phyloP scores from a whole-genome alignment of 2,329 filamentous ascomycete species.

The Arachnopeziza araneosa region DNA sequence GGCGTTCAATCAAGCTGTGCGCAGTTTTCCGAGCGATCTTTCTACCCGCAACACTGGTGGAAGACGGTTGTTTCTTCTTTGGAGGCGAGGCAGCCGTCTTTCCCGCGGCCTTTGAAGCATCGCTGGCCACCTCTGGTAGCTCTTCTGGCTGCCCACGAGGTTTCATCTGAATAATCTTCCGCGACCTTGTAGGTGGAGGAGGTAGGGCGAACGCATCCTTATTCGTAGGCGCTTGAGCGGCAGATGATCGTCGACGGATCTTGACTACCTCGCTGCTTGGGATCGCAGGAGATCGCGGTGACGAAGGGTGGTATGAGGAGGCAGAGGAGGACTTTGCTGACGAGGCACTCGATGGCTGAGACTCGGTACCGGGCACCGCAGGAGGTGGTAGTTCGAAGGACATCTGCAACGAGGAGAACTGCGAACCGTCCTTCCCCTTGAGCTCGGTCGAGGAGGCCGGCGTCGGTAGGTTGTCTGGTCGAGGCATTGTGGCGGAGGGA shows the following conservation, averaged over 20 bases:
- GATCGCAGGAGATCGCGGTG: constrained; percentile 38
- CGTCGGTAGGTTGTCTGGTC: constrained; percentile 62
- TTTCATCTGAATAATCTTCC: constrained; percentile 99
- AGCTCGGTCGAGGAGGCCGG: constrained; percentile 78
- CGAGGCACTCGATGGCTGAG: constrained; percentile 40
- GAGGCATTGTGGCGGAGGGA: constrained; percentile 49
- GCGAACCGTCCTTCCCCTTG: constrained; percentile 62
- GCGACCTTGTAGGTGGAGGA: constrained; percentile 82
- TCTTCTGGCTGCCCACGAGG: constrained; percentile 45
- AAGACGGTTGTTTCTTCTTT: constrained; percentile 73
- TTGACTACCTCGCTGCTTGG: constrained; percentile 36
- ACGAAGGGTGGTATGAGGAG: constrained; percentile 43
- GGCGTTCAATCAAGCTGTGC: constrained; percentile 87
- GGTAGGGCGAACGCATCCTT: constrained; percentile 74
- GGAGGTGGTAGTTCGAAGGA: constrained; percentile 74
- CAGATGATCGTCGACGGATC: constrained; percentile 42
- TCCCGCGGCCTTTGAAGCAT: constrained; percentile 14
- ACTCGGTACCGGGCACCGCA: constrained; percentile 51
- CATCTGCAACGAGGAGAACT: constrained; percentile 57
- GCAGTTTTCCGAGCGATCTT: constrained; percentile 96
- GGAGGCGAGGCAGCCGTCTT: constrained; percentile 22
- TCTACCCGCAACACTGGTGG: constrained; percentile 77
- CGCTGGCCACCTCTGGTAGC: constrained; percentile 7
- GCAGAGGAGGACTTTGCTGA: constrained; percentile 39
- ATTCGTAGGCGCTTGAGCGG: constrained; percentile 30